These are phyloP conservation scores for Micractinium sp. DNA, from an alignment of 139 green algal species.

Conservation along the genomic window DNA sequence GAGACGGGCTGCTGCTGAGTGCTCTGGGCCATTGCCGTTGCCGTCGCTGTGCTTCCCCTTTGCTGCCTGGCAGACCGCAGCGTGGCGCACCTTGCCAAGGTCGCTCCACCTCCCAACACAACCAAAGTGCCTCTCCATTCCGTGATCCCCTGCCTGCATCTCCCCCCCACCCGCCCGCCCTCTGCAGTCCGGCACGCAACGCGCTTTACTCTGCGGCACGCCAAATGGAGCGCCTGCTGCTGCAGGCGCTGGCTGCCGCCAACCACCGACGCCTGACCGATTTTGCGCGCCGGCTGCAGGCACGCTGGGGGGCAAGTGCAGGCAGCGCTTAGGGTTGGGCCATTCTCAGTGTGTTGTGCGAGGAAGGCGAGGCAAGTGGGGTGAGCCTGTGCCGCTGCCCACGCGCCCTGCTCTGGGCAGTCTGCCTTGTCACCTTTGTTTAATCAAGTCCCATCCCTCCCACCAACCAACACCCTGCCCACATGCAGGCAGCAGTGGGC, in stretches of 20 bases:
- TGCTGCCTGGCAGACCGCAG: no score
- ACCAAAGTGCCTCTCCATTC: not conserved
- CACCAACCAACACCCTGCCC: not conserved
- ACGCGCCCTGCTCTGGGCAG: no score
- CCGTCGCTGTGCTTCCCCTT: no score
- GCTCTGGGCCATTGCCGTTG: not conserved
- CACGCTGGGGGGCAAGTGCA: no score
- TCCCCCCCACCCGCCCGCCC: not conserved
- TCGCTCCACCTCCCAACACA: no score
- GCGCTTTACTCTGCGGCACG: conserved; percentile 45
- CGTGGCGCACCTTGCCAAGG: no score
- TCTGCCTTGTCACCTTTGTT: no score
- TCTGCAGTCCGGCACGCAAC: conserved; percentile 24
- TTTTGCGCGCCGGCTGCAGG: conserved; percentile 10
- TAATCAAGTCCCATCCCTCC: no score
- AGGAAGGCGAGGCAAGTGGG: not conserved
- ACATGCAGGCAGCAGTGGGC: conserved; percentile 1
- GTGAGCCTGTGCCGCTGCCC: not conserved
- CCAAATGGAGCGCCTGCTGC: conserved; percentile 47
- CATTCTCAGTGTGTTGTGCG: no score
- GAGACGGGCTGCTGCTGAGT: not conserved
- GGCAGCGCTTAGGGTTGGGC: no score
- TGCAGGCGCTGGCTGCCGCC: not conserved
- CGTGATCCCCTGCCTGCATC: not conserved
- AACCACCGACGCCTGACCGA: conserved; percentile 34